phyloP scores from a whole-genome alignment of 2,329 filamentous ascomycete genomes.

The Metarhizium robertsii region DNA sequence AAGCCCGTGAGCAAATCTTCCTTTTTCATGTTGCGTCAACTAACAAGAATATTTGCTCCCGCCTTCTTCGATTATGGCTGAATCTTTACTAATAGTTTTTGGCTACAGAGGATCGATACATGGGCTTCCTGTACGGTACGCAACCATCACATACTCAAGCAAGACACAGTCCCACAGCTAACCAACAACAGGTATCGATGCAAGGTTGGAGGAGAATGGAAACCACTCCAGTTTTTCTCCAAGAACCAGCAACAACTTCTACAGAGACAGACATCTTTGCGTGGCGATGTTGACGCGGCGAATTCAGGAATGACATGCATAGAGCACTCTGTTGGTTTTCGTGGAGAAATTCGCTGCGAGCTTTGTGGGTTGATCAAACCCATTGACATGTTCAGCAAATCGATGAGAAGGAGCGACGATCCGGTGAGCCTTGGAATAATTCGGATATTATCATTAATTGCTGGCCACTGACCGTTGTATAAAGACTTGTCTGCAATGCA shows the following conservation, averaged over 20 bases:
- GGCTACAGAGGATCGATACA: neutral
- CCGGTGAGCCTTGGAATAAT: slow-evolving; percentile 15
- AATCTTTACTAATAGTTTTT: neutral
- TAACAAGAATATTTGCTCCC: neutral
- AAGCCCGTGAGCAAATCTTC: neutral
- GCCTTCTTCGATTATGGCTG: neutral
- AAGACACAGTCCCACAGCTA: neutral
- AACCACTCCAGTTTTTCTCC: slow-evolving; percentile 21
- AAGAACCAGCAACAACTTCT: slow-evolving; percentile 20
- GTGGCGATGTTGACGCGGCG: slow-evolving; percentile 14
- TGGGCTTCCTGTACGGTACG: neutral
- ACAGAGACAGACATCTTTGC: slow-evolving; percentile 8
- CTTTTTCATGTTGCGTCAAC: too few species aligned
- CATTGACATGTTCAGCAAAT: slow-evolving; percentile 20
- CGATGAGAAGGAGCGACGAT: slow-evolving; percentile 16
- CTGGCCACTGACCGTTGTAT: neutral
- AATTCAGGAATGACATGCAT: slow-evolving; percentile 28
- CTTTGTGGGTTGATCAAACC: slow-evolving; percentile 20
- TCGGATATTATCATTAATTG: neutral
- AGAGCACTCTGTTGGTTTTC: slow-evolving; percentile 19
- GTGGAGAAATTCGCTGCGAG: slow-evolving; percentile 20
- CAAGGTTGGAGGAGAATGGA: slow-evolving; percentile 27
- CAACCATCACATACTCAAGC: neutral
- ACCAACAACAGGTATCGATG: slow-evolving; percentile 20
- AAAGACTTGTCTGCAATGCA: slow-evolving; percentile 23